Conservation (phyloP, 306 rosid genomes). For the Begonia loranthoides region DNA sequence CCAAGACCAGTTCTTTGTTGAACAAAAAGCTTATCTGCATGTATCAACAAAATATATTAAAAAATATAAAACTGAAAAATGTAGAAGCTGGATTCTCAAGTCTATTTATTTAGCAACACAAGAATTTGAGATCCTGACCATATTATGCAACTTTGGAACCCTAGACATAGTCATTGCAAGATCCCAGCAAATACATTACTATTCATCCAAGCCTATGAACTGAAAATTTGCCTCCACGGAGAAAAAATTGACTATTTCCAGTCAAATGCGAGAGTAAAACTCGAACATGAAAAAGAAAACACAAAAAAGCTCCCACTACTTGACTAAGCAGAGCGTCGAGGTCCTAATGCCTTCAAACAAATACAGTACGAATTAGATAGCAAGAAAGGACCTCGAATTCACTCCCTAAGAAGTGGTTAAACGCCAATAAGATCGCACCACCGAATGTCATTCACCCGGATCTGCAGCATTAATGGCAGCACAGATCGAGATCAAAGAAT, state of each 20-base stretch:
- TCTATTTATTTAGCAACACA: slow-evolving; percentile 9
- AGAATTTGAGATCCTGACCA: slow-evolving; percentile 13
- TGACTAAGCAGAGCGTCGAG: slow-evolving; percentile 20
- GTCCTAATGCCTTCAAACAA: slow-evolving; percentile 20
- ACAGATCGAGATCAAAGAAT: slow-evolving; percentile 29
- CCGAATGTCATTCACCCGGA: slow-evolving; percentile 29
- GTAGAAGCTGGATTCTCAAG: slow-evolving; percentile 11
- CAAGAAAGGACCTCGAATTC: slow-evolving; percentile 29
- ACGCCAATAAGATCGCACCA: slow-evolving; percentile 26
- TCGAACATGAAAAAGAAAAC: slow-evolving; percentile 9
- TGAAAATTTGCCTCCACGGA: slow-evolving; percentile 1
- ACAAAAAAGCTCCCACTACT: slow-evolving; percentile 1
- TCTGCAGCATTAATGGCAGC: slow-evolving; percentile 38
- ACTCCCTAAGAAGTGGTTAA: slow-evolving; percentile 10
- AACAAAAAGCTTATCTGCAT: slow-evolving; percentile 11
- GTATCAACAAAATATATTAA: slow-evolving; percentile 14
- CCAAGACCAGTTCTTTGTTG: slow-evolving; percentile 16
- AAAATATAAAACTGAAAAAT: slow-evolving; percentile 25
- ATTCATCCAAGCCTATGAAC: slow-evolving; percentile 10
- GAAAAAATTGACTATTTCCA: slow-evolving; percentile 15
- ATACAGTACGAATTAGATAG: slow-evolving; percentile 9
- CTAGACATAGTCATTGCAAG: slow-evolving; percentile 24
- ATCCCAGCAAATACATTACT: slow-evolving; percentile 14
- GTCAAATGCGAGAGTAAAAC: slow-evolving; percentile 6
- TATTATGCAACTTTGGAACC: slow-evolving; percentile 23